These are phyloP conservation scores for Chrysoporthe cubensis DNA, from an alignment of 2,329 filamentous ascomycete species.

Conservation along the genomic window DNA sequence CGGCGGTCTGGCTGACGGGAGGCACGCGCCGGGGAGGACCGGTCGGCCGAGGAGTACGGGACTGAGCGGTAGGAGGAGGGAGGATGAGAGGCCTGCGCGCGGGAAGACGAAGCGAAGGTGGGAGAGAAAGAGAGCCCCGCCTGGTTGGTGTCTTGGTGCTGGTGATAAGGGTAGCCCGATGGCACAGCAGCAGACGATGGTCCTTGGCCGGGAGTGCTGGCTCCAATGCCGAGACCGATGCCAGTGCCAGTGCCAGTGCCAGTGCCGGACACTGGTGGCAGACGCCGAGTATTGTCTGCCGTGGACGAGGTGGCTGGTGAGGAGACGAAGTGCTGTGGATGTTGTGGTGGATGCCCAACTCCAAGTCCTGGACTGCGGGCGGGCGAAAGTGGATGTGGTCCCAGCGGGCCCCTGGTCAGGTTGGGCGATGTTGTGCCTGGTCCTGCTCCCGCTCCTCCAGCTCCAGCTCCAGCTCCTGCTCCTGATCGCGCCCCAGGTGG, in stretches of 20 bases:
- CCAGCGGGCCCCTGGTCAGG: neutral
- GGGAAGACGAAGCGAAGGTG: neutral
- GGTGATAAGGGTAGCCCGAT: constrained; percentile 8
- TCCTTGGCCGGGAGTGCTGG: constrained; percentile 1
- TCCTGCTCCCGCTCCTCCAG: neutral
- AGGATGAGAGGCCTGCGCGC: neutral
- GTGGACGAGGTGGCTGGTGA: constrained; percentile 20
- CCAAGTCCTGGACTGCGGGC: constrained; percentile 3
- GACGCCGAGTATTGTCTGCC: constrained; percentile 27
- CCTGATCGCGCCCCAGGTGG: neutral
- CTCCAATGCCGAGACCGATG: constrained; percentile 3
- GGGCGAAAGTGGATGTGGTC: constrained; percentile 11
- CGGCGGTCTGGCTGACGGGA: constrained; percentile 15
- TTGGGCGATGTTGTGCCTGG: neutral
- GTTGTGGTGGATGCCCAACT: constrained; percentile 19
- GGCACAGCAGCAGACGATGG: constrained; percentile 20
- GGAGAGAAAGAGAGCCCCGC: constrained; percentile 12
- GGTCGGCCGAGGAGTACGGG: constrained; percentile 8
- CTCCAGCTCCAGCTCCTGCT: neutral
- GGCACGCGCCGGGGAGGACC: constrained; percentile 5
- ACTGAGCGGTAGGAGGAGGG: neutral
- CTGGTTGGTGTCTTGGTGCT: neutral
- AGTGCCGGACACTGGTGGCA: constrained; percentile 27
- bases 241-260: constrained; percentile 25
- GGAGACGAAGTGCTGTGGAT: constrained; percentile 5